Base-by-base conservation (phyloP, 2,329 filamentous ascomycete genomes). In the Fusarium praegraminearum region DNA sequence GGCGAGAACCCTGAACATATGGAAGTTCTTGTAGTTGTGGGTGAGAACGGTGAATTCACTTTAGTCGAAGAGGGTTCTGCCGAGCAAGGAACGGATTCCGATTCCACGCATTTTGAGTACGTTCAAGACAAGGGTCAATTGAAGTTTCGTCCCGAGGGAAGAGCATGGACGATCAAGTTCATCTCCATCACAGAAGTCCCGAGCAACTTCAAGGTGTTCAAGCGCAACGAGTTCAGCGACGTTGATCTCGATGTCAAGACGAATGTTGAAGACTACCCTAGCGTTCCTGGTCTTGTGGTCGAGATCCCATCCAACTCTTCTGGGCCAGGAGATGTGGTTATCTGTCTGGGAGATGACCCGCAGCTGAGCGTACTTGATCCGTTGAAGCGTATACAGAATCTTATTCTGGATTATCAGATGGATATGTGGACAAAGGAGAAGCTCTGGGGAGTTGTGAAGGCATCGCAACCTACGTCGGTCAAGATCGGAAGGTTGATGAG, bases 21-120 rank as follows among this genome's bases (percentile, higher is more conserved):
- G 20, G 85, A 88, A 63, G 75, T 89, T 30, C 74, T 87, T 0
- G 77, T 85, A 2, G 80, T 83, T 0, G 78, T 84, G 4, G 84
- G 84, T 8, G 73, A 76, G 12, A 83, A 89, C 63, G 86, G 82
- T 1, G 63, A 77, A 1, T 52, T 52, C 13, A 85, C 86, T 55
- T 80, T 79, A 2, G 76, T 89, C 0, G 58, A 84, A 12, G 87
- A 89, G 69, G 84, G 87, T 9, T 9, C 22, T 0, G 50, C 50
- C 8, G 49, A 74, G 9, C 45, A 22, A 28, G 47, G 18, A 16
- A 49, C 15, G 9, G n/a, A 36, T 15, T 30, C 36, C n/a, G 12
- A 40, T 22, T 40, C 36, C n/a, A 22, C 36, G 4, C 11, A 5
- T n/a, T 68, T 7, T 7, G 40, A 52, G 3, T 72, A 61, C 8